Base-by-base conservation (phyloP, 352 stramenopile genomes). In the Globisporangium echinulatum region DNA sequence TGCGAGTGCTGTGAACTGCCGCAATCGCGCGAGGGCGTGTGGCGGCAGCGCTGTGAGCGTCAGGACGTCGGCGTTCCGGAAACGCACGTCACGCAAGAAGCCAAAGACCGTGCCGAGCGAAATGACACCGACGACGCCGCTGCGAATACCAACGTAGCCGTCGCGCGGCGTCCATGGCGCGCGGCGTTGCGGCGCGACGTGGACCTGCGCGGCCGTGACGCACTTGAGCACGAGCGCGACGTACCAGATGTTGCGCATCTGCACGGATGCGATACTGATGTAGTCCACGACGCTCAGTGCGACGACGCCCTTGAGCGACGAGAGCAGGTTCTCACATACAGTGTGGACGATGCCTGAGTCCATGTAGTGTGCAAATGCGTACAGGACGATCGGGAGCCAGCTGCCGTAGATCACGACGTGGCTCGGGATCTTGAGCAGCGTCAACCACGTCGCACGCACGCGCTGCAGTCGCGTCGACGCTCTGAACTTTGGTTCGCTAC, bases 181-280 rank as follows among this genome's bases (percentile, higher is more conserved):
- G 7, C 39, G 40, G 5, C 52, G 52, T 9, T 37, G n/a, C 37
- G 37, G 11, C 49, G 43, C 2, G 19, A 54, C 14, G 10, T 42
- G 4, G 25, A 43, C 13, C 4, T 33, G 14, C 10, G 33, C 38
- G n/a, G 37, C n/a, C 5, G 47, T 17, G 4, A 17, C 17, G n/a
- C 33, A 51, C 17, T 59, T 25, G 39, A 37, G 15, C 43, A 14
- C 40, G 0, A 64, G 48, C 15, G 52, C 61, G 1, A 58, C 14
- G 19, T 56, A n/a, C 72, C 69, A 81, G 8, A 69, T 9, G 47
- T 73, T 74, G 10, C 72, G 72, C 67, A 81, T 77, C 52, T 75
- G 71, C 3, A 80, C 48, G 3, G 63, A 62, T 4, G 67, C 51
- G 5, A 55, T 13, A 3, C 48, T 36, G 33, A 66, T 47, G 37